Evolutionary conservation across 306 rosid genomes (phyloP), one percentile per base, ranked within the genome.

Genomic region (Cucumis hystrix): DNA sequence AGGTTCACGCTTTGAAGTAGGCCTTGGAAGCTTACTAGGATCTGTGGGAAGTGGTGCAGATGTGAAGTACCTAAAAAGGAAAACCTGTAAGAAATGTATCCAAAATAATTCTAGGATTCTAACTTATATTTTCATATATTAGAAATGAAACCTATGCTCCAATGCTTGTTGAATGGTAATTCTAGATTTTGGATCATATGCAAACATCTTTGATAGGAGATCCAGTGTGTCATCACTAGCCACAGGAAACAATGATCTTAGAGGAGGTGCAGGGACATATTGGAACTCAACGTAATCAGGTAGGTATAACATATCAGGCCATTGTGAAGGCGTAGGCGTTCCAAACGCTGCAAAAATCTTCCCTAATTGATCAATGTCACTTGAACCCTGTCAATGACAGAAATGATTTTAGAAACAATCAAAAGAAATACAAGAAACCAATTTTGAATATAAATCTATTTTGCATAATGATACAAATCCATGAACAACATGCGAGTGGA

Each of bases 211-310:
- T 37, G 91, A 84, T 84, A 95, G 86, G 79, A 95, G 87, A 87
- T 95, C 99, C 16, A 95, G 84, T 72, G 90, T 85, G 82, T 95
- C 98, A 78, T 92, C 99, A 85, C 93, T 92, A 60, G 96, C 97
- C 97, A 87, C 86, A 10, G 96, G 92, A 82, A 95, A 95, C 65
- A 89, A 81, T 23, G 97, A 87, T 16, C 97, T 93, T 81, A 91
- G 70, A 77, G 93, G 87, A 5, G 97, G 92, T 52, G 99, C 86
- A 78, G 96, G 93, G 84, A 87, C 99, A 40, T 78, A 87, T 88
- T 92, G 98, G 83, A 91, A 95, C 85, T 95, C 99, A 78, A 95
- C 97, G 79, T 92, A 95, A 88, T 95, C 97, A 58, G 97, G 96
- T 75, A 95, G 96, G 78, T 80, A 91, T 49, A 87, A 80, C 86